Percentiles rank a stretch among this genome's conserved stretches.
Conservation (phyloP, 352 stramenopile species). For the Pythium sukuiense region DNA sequence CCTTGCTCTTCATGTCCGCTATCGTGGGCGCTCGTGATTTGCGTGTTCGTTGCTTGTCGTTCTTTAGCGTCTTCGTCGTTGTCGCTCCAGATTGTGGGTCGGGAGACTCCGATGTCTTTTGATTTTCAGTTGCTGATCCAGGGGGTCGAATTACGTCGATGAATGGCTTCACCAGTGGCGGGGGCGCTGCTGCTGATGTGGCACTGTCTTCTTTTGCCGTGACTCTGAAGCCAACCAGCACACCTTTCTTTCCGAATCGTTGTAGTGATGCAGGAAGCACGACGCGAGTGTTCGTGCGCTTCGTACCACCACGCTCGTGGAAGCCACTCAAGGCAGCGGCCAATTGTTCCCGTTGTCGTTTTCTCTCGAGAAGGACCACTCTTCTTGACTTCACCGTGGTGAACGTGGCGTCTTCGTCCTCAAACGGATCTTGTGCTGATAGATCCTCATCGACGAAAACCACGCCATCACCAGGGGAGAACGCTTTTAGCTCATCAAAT, state of each 20-base stretch:
- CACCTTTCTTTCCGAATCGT: constrained; percentile 16
- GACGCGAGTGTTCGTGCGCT: background rate
- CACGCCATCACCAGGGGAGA: background rate
- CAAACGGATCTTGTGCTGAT: constrained; percentile 8
- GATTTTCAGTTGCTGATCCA: background rate
- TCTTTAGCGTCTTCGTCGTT: background rate
- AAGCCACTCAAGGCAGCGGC: constrained; percentile 10
- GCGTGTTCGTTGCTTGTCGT: background rate
- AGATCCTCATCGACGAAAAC: background rate
- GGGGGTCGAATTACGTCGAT: constrained; percentile 22
- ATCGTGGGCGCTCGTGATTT: background rate
- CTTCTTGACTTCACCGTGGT: constrained; percentile 37
- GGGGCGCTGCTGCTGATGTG: background rate
- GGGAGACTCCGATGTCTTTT: too few species aligned
- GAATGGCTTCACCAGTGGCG: constrained; percentile 9
- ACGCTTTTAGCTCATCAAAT: background rate
- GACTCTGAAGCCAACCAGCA: constrained; percentile 8
- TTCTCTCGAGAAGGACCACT: constrained; percentile 30
- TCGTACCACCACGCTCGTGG: constrained; percentile 10
- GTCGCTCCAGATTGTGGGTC: too few species aligned
- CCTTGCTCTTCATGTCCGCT: background rate
- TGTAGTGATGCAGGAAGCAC: constrained; percentile 3
- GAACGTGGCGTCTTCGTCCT: constrained; percentile 19
- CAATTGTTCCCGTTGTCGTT: constrained; percentile 20
- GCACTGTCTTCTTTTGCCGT: background rate